Base-by-base conservation (phyloP, 2,329 filamentous ascomycete species). In the Phaeophleospora eucalypticola region DNA sequence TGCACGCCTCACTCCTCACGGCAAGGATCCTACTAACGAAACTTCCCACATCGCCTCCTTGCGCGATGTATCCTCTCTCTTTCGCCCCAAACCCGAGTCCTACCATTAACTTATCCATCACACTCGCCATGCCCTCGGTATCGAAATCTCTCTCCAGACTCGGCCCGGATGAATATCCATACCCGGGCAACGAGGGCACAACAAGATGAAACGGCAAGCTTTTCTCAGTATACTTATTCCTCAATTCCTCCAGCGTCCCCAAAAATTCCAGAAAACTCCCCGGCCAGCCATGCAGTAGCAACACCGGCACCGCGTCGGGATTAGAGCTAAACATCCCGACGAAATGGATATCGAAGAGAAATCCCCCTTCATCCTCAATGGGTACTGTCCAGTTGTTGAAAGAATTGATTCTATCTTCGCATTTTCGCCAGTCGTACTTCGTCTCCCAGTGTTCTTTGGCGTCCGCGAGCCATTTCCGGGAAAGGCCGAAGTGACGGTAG, bases 31-130 rank as follows among this genome's bases (percentile, higher is more conserved):
- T 62, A 0, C 70, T 63, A 3, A 80, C 46, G 19, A 68, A 61
- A 36, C 68, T 70, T 2, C 78, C 76, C 2, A 82, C 65, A 53
- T 83, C 80, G 3, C 80, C 80, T 8, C 80, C 80, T 58, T 82
- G 78, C 0, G 70, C 69, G 6, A 80, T 60, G 51, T 82, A 82
- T 2, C 73, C 74, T 6, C 24, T 29, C 24, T 29, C 24, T n/a
- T n/a, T n/a, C 1, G 53, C 50, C 0, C 65, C 68, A 38, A 82
- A 79, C 0, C 79, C 80, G 3, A 82, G 68, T 0, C 67, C 67
- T 1, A 74, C 49, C 71, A 82, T 77, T 2, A 82, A 54, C 17
- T 71, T 67, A 60, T 81, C 68, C 44, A 81, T 65, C 7, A 77
- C 59, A 1, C 67, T 61, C 0, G 75, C 69, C 20, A 65, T 68